Base-by-base conservation (phyloP, 306 rosid genomes). In the Lathyrus oleraceus region DNA sequence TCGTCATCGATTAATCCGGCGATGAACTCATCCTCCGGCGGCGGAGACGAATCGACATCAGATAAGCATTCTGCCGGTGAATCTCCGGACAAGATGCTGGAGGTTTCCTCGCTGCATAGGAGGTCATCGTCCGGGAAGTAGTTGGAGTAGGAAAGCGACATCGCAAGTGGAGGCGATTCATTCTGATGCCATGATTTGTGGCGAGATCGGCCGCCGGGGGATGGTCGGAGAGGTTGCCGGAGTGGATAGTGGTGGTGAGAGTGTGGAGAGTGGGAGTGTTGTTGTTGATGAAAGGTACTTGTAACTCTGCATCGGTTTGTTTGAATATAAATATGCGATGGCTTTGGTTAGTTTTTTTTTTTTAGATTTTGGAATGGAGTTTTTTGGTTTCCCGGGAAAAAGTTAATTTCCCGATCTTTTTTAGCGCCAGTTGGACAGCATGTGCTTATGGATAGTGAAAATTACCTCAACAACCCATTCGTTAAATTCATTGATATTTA, bases 1-100 rank as follows among this genome's bases (percentile, higher is more conserved):
- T 95, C 99, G 65, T 86, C 95, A 75, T 91, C 86, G 25, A 95
- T 84, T 84, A 95, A 87, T 40, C 79, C 86, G 15, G 95, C 89
- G 43, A 95, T 87, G 15, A 95, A 89, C 42, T 87, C 97, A 52
- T 87, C 96, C 30, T 72, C 71, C 66, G 15, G 5, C 28, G 66
- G 53, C 60, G 78, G 73, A 19, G 77, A 62, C 6, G 87, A 87
- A 21, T 87, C 91, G 17, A 84, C 1, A 69, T 84, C 86, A 20
- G 95, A 85, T 45, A 88, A 87, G 67, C 65, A 83, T 38, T 83
- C 92, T 82, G 85, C 88, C 83, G 85, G 92, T 69, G 86, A 87
- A 9, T 86, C 92, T 44, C 70, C 85, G 72, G 97, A 83, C 21
- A 87, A 25, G 70, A 91, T 70, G 27, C 71, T 85, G 68, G 97